A percentile compares a stretch with the other conserved stretches of the same genome.
Evolutionary conservation across 73 alveolate species (phyloP).

Genomic region (Paramecium caudatum): DNA sequence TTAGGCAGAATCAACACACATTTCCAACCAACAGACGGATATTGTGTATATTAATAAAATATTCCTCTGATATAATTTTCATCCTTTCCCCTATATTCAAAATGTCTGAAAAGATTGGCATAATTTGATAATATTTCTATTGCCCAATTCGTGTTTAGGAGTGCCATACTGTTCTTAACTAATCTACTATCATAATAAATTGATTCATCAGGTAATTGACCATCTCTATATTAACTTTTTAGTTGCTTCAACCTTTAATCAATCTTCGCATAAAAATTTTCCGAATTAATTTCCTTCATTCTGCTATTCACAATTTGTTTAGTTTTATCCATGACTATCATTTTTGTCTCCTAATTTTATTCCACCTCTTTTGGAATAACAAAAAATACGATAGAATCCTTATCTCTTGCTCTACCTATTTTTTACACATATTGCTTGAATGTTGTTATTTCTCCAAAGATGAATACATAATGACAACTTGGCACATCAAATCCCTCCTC

Average conservation of each 20-base stretch:
- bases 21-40: slow-evolving; percentile 40
- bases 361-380: neutral
- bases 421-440: slow-evolving; percentile 50
- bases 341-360: neutral
- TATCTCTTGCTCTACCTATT: slow-evolving; percentile 75
- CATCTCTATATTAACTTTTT: neutral
- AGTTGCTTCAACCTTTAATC: neutral
- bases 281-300: neutral
- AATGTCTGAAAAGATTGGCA: neutral
- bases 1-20: slow-evolving; percentile 44
- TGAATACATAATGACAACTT: slow-evolving; percentile 5
- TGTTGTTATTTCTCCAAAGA: slow-evolving; percentile 61
- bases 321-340: neutral
- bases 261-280: neutral
- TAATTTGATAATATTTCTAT: slow-evolving; percentile 39
- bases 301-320: neutral
- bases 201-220: neutral
- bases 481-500: slow-evolving; percentile 78
- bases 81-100: neutral
- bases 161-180: slow-evolving; percentile 21
- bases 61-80: slow-evolving; percentile 49
- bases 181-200: slow-evolving; percentile 22
- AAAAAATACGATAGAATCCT: neutral
- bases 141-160: slow-evolving; percentile 57
- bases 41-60: neutral